Evolutionary conservation across 2,329 filamentous ascomycete species (phyloP).

Genomic region (Colletotrichum lindemuthianum): DNA sequence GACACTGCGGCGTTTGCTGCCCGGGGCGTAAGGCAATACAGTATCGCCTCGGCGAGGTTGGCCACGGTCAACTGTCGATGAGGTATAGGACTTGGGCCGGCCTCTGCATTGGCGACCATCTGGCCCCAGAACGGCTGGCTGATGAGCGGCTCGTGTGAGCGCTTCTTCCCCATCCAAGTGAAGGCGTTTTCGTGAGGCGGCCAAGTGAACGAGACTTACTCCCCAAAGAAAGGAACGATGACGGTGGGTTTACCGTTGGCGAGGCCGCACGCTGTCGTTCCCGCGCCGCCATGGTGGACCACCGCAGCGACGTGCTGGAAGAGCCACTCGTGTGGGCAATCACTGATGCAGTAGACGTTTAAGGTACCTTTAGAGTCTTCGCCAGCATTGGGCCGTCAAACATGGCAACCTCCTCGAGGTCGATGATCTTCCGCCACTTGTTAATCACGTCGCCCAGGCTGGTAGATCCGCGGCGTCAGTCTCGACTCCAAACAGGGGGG

Average conservation of each 20-base stretch:
- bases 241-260: slow-evolving; percentile 17
- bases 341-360: slow-evolving; percentile 40
- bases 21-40: slow-evolving; percentile 44
- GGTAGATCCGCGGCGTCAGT: neutral
- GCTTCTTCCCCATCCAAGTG: neutral
- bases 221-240: slow-evolving; percentile 25
- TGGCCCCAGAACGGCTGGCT: slow-evolving; percentile 53
- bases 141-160: neutral
- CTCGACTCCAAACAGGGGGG: neutral
- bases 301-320: slow-evolving; percentile 22
- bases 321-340: slow-evolving; percentile 26
- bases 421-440: slow-evolving; percentile 66
- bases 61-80: slow-evolving; percentile 46
- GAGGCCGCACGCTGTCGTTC: slow-evolving; percentile 24
- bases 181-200: neutral
- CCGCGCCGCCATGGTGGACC: slow-evolving; percentile 26
- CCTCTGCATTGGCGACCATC: slow-evolving; percentile 51
- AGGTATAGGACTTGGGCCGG: slow-evolving; percentile 49
- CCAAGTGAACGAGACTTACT: slow-evolving; percentile 6
- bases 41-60: slow-evolving; percentile 48
- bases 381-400: slow-evolving; percentile 78
- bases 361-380: slow-evolving; percentile 73
- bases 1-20: neutral
- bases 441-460: slow-evolving; percentile 32
- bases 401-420: slow-evolving; percentile 73